These are phyloP conservation scores for Fusarium denticulatum DNA, from an alignment of 2,329 filamentous ascomycete genomes.

Conservation along the genomic window DNA sequence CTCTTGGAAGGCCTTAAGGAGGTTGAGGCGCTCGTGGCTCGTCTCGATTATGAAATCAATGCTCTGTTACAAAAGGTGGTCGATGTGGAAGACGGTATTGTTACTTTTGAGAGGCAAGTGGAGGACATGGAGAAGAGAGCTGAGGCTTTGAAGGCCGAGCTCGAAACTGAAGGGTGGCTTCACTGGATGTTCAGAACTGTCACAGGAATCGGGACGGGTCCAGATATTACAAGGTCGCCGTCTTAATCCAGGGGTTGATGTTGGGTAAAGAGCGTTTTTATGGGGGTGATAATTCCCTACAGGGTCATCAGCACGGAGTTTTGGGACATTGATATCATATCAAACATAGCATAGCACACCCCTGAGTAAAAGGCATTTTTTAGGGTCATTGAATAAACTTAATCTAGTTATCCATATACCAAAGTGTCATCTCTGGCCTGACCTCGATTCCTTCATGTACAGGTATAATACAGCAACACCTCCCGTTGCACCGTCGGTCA, in stretches of 20 bases:
- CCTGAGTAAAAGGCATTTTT: constrained; percentile 6
- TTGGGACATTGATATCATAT: constrained; percentile 12
- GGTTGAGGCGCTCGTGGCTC: constrained; percentile 81
- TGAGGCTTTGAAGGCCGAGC: constrained; percentile 68
- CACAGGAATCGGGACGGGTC: constrained; percentile 69
- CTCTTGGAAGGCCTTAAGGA: constrained; percentile 79
- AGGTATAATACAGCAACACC: constrained; percentile 41
- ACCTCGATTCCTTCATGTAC: constrained; percentile 38
- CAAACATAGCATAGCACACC: constrained; percentile 11
- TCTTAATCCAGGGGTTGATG: constrained; percentile 22
- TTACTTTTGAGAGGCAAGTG: constrained; percentile 82
- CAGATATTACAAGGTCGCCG: constrained; percentile 58
- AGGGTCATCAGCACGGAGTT: constrained; percentile 28
- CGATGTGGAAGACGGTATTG: constrained; percentile 86
- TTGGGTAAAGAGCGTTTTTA: constrained; percentile 5
- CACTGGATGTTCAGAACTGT: constrained; percentile 71
- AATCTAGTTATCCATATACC: constrained; percentile 21
- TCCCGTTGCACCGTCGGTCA: constrained; percentile 17
- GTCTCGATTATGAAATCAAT: constrained; percentile 91
- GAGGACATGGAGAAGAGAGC: constrained; percentile 74
- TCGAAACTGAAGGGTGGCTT: constrained; percentile 72
- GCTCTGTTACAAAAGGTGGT: constrained; percentile 81
- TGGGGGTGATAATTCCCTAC: neutral
- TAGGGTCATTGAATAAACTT: constrained; percentile 19
- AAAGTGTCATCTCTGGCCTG: constrained; percentile 32